Evolutionary conservation across 1,284 basidiomycete species (phyloP).

Genomic region (Uromyces viciae-fabae): DNA sequence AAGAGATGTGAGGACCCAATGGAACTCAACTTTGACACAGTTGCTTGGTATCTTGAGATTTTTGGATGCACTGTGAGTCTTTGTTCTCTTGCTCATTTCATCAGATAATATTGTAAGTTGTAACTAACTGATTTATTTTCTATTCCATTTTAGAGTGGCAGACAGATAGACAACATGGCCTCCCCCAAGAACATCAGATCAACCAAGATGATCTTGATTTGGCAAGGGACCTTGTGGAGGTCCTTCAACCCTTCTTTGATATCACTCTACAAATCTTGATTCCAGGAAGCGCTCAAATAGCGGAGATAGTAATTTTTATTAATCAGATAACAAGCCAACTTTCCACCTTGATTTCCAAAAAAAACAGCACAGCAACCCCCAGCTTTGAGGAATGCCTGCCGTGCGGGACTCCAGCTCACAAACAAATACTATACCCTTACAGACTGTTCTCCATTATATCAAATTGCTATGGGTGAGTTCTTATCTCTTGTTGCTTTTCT

Average conservation of each 20-base stretch:
- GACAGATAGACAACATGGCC: background rate
- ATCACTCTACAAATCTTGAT: constrained; percentile 8
- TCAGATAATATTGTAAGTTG: too few species aligned
- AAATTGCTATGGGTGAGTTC: background rate
- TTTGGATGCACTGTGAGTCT: background rate
- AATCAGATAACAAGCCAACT: background rate
- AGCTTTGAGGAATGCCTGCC: background rate
- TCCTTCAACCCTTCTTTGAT: background rate
- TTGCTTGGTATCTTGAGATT: background rate
- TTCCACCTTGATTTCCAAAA: background rate
- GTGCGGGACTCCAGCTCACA: background rate
- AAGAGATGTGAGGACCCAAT: background rate
- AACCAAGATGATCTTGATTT: background rate
- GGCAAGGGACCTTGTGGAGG: background rate
- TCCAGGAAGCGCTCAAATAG: background rate
- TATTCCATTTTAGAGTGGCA: too few species aligned
- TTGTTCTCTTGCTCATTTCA: background rate
- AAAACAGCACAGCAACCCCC: background rate
- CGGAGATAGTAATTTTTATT: background rate
- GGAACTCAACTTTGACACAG: background rate
- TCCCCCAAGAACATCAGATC: background rate
- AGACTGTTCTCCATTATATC: background rate
- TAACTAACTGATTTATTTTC: too few species aligned
- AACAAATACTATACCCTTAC: background rate
- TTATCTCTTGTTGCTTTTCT: too few species aligned